Evolutionary conservation across 768 basidiomycete genomes (phyloP).

Genomic region (Austroboletus festivus): DNA sequence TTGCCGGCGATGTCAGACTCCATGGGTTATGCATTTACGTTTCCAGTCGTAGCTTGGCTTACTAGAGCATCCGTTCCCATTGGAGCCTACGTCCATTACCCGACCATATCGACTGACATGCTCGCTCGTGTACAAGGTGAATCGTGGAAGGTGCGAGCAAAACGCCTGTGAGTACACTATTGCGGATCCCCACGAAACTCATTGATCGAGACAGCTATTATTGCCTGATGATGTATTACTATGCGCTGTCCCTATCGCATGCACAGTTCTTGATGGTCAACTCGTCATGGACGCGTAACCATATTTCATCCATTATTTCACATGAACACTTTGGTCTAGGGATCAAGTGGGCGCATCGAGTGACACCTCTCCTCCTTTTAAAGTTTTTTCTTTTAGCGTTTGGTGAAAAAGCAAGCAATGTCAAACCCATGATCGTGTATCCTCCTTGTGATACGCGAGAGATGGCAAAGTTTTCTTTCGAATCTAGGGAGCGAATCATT

Average conservation of each 20-base stretch:
- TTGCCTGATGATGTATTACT: conserved; percentile 79
- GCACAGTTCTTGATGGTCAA: conserved; percentile 89
- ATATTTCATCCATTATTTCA: conserved; percentile 71
- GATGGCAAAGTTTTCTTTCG: conserved; percentile 55
- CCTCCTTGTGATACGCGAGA: conserved; percentile 88
- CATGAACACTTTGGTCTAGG: conserved; percentile 45
- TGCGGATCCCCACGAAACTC: background rate
- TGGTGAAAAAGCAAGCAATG: background rate
- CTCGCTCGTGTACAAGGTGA: conserved; percentile 61
- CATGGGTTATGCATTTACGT: conserved; percentile 97
- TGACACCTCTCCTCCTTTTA: conserved; percentile 41
- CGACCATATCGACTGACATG: conserved; percentile 95
- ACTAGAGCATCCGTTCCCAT: conserved; percentile 57
- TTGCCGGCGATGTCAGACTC: conserved; percentile 56
- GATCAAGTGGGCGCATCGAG: conserved; percentile 43
- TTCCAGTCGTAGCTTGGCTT: conserved; percentile 67
- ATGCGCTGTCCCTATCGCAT: conserved; percentile 67
- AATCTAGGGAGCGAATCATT: conserved; percentile 58
- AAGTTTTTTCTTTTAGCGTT: conserved; percentile 22
- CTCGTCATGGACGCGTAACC: conserved; percentile 90
- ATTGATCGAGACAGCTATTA: conserved; percentile 64
- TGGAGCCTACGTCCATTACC: conserved; percentile 94
- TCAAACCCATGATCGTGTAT: conserved; percentile 57
- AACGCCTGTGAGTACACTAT: conserved; percentile 24
- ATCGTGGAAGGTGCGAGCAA: conserved; percentile 23